These are phyloP conservation scores for Cucurbita moschata DNA, from an alignment of 306 rosid species.

Conservation along the genomic window DNA sequence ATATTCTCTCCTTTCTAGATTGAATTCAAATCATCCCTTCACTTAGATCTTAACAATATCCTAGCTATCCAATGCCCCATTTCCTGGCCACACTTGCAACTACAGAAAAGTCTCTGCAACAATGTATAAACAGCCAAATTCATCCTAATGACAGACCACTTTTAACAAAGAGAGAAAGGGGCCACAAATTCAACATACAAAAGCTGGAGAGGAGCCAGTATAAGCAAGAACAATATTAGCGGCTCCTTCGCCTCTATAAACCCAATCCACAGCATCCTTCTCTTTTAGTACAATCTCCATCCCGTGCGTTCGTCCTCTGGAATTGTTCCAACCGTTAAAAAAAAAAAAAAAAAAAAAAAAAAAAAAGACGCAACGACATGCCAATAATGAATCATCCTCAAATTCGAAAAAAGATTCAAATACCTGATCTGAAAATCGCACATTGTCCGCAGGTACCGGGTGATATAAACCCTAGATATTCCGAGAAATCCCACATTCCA, in stretches of 20 bases:
- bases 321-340: not conserved
- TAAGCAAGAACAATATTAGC: slow-evolving; percentile 75
- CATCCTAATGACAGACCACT: not conserved
- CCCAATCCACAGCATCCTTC: slow-evolving; percentile 55
- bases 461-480: slow-evolving; percentile 5
- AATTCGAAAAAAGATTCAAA: not conserved
- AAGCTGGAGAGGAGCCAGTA: slow-evolving; percentile 46
- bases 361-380: not conserved
- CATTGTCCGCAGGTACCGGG: not conserved
- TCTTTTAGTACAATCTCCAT: slow-evolving; percentile 40
- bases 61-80: not conserved
- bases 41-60: not conserved
- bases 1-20: not conserved
- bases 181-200: slow-evolving; percentile 23
- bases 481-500: not conserved
- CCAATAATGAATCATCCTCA: not conserved
- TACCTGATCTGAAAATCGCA: not conserved
- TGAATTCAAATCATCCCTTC: not conserved
- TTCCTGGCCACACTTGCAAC: not conserved
- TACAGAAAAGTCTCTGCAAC: not conserved
- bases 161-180: not conserved
- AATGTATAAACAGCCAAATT: not conserved
- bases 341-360: slow-evolving; percentile 6
- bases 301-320: slow-evolving; percentile 6
- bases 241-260: slow-evolving; percentile 95